Evolutionary conservation across 148 eudicot genomes (phyloP), one percentile per base, ranked within the genome.

Genomic region (Chenopodium quinoa): DNA sequence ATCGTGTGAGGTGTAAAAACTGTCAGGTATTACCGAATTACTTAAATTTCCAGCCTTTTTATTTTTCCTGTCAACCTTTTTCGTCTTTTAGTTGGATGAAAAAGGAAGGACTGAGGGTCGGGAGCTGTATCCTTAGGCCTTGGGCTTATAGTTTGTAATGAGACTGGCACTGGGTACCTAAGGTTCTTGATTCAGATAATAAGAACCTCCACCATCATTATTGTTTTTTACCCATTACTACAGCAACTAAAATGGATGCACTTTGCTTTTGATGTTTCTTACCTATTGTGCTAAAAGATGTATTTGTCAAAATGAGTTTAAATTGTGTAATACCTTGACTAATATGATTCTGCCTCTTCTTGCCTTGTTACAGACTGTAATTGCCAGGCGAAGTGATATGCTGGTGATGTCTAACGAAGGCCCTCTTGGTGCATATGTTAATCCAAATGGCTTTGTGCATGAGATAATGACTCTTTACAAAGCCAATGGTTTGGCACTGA

Each of bases 371-470:
- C 81, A 93, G 97, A 84, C 90, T 67, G 75, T 85, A 64, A 83
- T 94, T 79, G 97, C 93, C 67, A 90, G 82, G 80, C 86, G 94
- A 85, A 91, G 94, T 82, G 92, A 95, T 90, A 90, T 95, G 94
- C 81, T 93, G 88, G 94, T 90, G 84, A 93, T 92, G 98, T 93
- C 99, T 76, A 89, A 83, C 75, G 99, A 93, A 66, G 98, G 99
- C 70, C 98, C 99, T 81, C 91, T 93, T 80, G 95, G 98, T 83
- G 97, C 99, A 73, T 96, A 93, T 72, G 95, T 89, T 76, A 96
- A 96, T 81, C 90, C 93, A 64, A 20, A 84, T 88, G 99, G 98
- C 68, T 86, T 34, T 76, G 99, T 96, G 83, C 97, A 93, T 82
- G 99, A 96, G 84, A 88, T 91, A 78, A 83, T 93, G 87, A 96